Evolutionary conservation across 2,329 filamentous ascomycete species (phyloP), one percentile per base, ranked within the genome.

Genomic region (Clarireedia monteithiana): DNA sequence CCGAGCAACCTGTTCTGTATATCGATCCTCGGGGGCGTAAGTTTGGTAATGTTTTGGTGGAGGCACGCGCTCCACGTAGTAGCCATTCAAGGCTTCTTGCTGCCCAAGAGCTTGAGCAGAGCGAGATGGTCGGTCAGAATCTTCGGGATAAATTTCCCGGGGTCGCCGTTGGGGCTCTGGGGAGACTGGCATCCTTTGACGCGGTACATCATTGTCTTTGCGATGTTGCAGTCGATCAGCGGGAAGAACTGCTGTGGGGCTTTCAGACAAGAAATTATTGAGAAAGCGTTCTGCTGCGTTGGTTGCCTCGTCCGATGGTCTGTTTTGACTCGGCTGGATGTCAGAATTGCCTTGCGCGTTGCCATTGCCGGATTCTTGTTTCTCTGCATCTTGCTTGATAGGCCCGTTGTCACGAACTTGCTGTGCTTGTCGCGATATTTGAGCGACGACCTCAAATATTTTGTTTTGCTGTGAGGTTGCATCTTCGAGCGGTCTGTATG

Each of bases 251-350:
- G 34, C 23, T 51, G 53, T n/a, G 15, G 23, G 12, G 20, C 20
- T 6, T 30, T 55, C 66, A 20, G 70, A 65, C 15, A 63, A 58
- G 24, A 72, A 70, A n/a, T 63, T 66, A 49, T 68, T 67, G 14
- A 73, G 62, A 48, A 74, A 74, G 15, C 67, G 64, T 48, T 73
- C 71, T 10, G 71, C 69, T n/a, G 66, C 70, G 48, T 62, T 69
- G 42, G 65, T 62, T 34, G 67, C 64, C 54, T 71, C 69, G 15
- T 62, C 58, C 5, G 62, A 56, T 17, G 59, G 50, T 15, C 46
- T 49, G 10, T 40, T 38, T 24, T 52, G 46, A 44, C 49, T 53
- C 38, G 40, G 30, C 6, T 57, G 58, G 42, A 52, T 55, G 14
- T 55, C 50, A 6, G 58, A 44, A 17, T 42, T 50, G 45, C 62